These are phyloP conservation scores for Rhododendron ferrugineum DNA, from an alignment of 148 eudicot genomes.

Conservation along the genomic window DNA sequence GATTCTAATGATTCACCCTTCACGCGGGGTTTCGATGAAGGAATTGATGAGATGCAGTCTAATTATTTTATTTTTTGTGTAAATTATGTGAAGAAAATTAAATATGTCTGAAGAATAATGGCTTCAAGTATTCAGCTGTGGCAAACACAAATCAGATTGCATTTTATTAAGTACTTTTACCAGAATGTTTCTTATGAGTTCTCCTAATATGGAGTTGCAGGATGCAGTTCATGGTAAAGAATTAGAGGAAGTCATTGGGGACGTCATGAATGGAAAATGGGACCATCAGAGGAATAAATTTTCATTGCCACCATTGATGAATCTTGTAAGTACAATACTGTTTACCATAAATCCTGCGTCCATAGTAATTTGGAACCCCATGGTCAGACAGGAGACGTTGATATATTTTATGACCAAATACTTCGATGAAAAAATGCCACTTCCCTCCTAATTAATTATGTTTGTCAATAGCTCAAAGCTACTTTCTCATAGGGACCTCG, in stretches of 20 bases:
- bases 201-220: conserved; percentile 31
- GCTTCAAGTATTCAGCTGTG: not conserved
- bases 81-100: not conserved
- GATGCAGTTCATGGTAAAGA: conserved; percentile 44
- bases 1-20: not conserved
- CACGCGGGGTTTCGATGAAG: not conserved
- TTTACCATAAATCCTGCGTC: not conserved
- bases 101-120: not conserved
- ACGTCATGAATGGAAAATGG: conserved; percentile 76
- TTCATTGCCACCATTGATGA: conserved; percentile 83
- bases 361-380: not conserved
- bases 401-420: not conserved
- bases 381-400: not conserved
- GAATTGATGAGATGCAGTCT: not conserved
- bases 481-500: not conserved
- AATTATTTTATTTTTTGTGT: not conserved
- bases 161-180: not conserved
- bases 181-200: not conserved
- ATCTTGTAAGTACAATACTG: conserved; percentile 52
- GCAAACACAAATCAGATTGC: not conserved
- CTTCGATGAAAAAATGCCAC: too few species aligned
- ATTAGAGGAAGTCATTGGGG: conserved; percentile 54
- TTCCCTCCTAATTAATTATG: not conserved
- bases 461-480: not conserved
- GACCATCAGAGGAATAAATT: conserved; percentile 80